Evolutionary conservation across 495 filamentous ascomycete genomes (phyloP).

Genomic region (Evernia prunastri): DNA sequence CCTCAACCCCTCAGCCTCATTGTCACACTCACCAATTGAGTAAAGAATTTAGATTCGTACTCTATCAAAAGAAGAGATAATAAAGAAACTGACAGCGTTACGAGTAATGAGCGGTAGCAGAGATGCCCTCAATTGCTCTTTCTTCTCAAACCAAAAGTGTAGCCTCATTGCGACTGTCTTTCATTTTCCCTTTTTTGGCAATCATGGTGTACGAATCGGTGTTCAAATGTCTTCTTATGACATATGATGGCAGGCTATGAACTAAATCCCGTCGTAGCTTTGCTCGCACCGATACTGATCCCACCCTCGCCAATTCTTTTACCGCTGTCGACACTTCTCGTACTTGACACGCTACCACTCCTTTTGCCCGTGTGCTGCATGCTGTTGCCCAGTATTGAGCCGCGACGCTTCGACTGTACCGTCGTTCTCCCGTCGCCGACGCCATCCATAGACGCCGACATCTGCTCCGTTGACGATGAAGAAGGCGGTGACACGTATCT

Average conservation of each 20-base stretch:
- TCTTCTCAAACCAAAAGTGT: no score
- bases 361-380: conserved; percentile 20
- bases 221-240: not conserved
- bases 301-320: conserved; percentile 22
- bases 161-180: no score
- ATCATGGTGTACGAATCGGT: not conserved
- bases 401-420: conserved; percentile 1
- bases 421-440: not conserved
- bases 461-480: conserved; percentile 17
- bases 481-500: conserved; percentile 11
- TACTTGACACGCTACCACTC: conserved; percentile 24
- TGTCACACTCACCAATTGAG: no score
- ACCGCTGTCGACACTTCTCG: conserved; percentile 21
- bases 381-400: conserved; percentile 10
- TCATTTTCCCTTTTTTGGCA: no score
- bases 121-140: no score
- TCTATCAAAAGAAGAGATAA: no score
- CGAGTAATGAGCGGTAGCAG: no score
- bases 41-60: no score
- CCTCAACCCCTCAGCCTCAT: no score
- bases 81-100: no score
- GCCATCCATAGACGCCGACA: conserved; percentile 14
- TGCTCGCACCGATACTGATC: conserved; percentile 25
- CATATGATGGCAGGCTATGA: not conserved
- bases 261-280: conserved; percentile 25